Percentiles rank a stretch among this genome's conserved stretches.
These are phyloP conservation scores for Cylindrodendrum hubeiense DNA, from an alignment of 2,329 filamentous ascomycete species.

Conservation along the genomic window DNA sequence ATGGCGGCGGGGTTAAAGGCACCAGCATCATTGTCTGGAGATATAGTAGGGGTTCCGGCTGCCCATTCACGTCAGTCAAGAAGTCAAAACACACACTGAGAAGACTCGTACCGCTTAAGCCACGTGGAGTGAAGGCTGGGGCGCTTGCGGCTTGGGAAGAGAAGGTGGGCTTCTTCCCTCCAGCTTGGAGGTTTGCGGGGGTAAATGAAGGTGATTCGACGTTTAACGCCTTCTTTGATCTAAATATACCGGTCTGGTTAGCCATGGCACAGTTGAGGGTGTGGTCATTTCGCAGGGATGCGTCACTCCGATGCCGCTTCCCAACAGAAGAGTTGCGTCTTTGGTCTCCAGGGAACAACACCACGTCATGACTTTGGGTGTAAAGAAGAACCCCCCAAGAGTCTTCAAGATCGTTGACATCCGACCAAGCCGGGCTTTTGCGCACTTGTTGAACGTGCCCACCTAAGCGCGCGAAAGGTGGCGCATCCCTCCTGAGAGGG, in stretches of 20 bases:
- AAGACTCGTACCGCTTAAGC: constrained; percentile 55
- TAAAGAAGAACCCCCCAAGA: not conserved
- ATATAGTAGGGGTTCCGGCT: constrained; percentile 54
- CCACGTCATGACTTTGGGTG: not conserved
- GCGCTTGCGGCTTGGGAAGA: constrained; percentile 93
- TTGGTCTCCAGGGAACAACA: not conserved
- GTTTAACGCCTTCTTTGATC: constrained; percentile 83
- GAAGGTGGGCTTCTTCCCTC: constrained; percentile 79
- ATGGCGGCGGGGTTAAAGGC: constrained; percentile 69
- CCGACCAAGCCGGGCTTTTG: not conserved
- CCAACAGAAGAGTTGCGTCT: not conserved
- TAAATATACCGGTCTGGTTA: constrained; percentile 40
- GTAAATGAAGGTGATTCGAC: constrained; percentile 98
- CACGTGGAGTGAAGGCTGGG: constrained; percentile 84
- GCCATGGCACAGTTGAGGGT: constrained; percentile 19
- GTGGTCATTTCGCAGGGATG: not conserved
- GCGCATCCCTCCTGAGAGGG: constrained; percentile 1
- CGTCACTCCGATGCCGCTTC: not conserved
- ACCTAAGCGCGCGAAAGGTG: not conserved
- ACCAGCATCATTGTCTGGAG: constrained; percentile 57
- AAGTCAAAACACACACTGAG: constrained; percentile 25
- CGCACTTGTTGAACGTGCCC: not conserved
- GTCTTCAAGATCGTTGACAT: not conserved
- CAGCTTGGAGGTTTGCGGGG: constrained; percentile 67
- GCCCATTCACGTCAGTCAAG: constrained; percentile 28